A percentile compares a stretch with the other conserved stretches of the same genome.
Conservation (phyloP, 495 filamentous ascomycete species). For the Aspergillus carlsbadensis region DNA sequence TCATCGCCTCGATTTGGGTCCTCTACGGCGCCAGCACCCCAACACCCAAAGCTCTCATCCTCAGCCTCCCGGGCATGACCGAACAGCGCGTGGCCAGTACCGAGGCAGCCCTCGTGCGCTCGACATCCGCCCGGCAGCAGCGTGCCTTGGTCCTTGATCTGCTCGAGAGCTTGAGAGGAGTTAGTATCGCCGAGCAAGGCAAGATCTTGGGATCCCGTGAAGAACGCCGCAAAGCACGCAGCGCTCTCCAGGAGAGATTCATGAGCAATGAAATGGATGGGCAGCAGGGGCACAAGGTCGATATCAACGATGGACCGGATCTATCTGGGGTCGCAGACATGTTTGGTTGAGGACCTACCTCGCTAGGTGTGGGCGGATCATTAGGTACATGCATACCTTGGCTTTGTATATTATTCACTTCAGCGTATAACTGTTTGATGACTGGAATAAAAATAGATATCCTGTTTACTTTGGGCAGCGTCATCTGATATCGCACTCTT, state of each 20-base stretch:
- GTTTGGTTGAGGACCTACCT: constrained; percentile 52
- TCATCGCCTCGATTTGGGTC: constrained; percentile 82
- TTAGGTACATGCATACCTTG: neutral
- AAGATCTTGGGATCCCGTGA: constrained; percentile 60
- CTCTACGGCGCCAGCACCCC: constrained; percentile 64
- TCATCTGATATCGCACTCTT: no score
- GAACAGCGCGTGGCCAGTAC: constrained; percentile 45
- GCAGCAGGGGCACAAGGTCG: constrained; percentile 42
- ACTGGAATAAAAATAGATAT: constrained; percentile 16
- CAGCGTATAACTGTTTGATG: constrained; percentile 2
- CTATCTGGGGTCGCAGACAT: constrained; percentile 66
- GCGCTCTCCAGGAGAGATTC: constrained; percentile 55
- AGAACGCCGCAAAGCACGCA: constrained; percentile 51
- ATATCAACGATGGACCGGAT: constrained; percentile 60
- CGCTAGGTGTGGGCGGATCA: neutral
- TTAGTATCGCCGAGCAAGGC: constrained; percentile 90
- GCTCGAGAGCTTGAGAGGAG: constrained; percentile 78
- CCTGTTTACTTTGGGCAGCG: neutral
- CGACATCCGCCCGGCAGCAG: constrained; percentile 68
- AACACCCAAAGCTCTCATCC: constrained; percentile 51
- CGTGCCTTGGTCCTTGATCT: constrained; percentile 83
- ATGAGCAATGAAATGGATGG: constrained; percentile 50
- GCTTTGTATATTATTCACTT: constrained; percentile 12
- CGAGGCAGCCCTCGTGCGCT: constrained; percentile 56
- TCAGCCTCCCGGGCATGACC: constrained; percentile 57